Percentiles rank a stretch among this genome's conserved stretches.
phyloP scores from a whole-genome alignment of 140 eudicot species.

The Erigeron philadelphicus region DNA sequence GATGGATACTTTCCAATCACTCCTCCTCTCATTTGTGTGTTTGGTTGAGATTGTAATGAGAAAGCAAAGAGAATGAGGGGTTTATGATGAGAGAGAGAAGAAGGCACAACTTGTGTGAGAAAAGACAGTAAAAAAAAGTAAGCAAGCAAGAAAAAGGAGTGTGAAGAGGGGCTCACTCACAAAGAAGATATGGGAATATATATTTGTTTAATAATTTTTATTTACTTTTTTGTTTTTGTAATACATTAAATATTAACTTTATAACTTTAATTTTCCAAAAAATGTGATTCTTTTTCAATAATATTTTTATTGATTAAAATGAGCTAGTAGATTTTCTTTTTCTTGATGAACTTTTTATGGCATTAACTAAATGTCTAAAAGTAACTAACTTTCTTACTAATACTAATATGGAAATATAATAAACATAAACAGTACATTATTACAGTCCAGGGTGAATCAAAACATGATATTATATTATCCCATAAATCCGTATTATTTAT shows the following conservation, averaged over 20 bases:
- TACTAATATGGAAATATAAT: slow-evolving; percentile 17
- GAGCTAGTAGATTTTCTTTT: no score
- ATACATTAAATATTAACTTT: slow-evolving; percentile 1
- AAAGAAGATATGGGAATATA: slow-evolving; percentile 26
- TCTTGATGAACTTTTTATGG: slow-evolving; percentile 3
- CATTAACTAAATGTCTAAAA: slow-evolving; percentile 4
- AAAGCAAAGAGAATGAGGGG: slow-evolving; percentile 18
- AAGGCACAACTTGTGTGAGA: slow-evolving; percentile 19
- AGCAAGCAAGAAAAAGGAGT: slow-evolving; percentile 25
- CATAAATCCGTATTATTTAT: not conserved
- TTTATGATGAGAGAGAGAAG: slow-evolving; percentile 33
- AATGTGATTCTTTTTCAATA: not conserved
- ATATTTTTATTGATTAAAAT: not conserved
- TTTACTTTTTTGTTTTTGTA: slow-evolving; percentile 26
- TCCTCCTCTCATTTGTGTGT: slow-evolving; percentile 62
- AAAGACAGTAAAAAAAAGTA: slow-evolving; percentile 24
- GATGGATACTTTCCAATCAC: slow-evolving; percentile 82
- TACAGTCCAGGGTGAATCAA: no score
- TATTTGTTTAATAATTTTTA: slow-evolving; percentile 2
- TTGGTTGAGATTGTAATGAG: slow-evolving; percentile 26
- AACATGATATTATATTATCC: no score
- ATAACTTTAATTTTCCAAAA: slow-evolving; percentile 17
- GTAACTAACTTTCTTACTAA: slow-evolving; percentile 18
- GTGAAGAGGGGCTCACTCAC: slow-evolving; percentile 21
- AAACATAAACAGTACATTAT: no score